A percentile compares a stretch with the other conserved stretches of the same genome.
Evolutionary conservation across 371 early-diverging fungal genomes (phyloP).

Genomic region (Mucor ambiguus): DNA sequence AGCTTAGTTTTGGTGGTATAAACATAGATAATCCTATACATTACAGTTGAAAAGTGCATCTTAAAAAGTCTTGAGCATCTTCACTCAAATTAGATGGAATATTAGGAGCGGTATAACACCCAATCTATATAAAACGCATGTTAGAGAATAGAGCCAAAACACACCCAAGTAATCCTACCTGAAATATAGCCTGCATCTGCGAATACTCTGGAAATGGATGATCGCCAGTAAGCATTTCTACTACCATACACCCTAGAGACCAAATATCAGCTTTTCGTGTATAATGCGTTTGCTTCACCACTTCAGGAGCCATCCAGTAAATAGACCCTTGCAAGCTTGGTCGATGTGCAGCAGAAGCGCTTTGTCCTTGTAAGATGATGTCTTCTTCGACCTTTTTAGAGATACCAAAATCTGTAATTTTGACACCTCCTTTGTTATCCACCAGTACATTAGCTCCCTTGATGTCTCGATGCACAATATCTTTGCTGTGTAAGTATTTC

Average conservation of each 20-base stretch:
- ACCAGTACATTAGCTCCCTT: slow-evolving; percentile 96
- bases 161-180: slow-evolving; percentile 32
- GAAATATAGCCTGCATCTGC: slow-evolving; percentile 93
- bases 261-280: slow-evolving; percentile 98
- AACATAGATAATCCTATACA: slow-evolving; percentile 4
- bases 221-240: slow-evolving; percentile 95
- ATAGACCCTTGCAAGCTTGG: slow-evolving; percentile 89
- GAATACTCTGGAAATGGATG: slow-evolving; percentile 94
- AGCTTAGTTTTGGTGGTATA: not conserved
- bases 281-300: slow-evolving; percentile 95
- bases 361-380: slow-evolving; percentile 20
- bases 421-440: slow-evolving; percentile 89
- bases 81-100: slow-evolving; percentile 74
- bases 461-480: slow-evolving; percentile 98
- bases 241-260: slow-evolving; percentile 96
- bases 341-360: slow-evolving; percentile 44
- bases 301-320: slow-evolving; percentile 98
- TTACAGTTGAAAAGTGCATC: slow-evolving; percentile 75
- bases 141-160: too few relatives aligned
- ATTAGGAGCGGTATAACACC: slow-evolving; percentile 78
- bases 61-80: slow-evolving; percentile 79
- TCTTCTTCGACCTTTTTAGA: slow-evolving; percentile 91
- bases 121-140: slow-evolving; percentile 59
- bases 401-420: slow-evolving; percentile 99
- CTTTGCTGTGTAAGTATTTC: slow-evolving; percentile 91